Conservation (phyloP, 83 land plant genomes). For the Larix sibirica region DNA sequence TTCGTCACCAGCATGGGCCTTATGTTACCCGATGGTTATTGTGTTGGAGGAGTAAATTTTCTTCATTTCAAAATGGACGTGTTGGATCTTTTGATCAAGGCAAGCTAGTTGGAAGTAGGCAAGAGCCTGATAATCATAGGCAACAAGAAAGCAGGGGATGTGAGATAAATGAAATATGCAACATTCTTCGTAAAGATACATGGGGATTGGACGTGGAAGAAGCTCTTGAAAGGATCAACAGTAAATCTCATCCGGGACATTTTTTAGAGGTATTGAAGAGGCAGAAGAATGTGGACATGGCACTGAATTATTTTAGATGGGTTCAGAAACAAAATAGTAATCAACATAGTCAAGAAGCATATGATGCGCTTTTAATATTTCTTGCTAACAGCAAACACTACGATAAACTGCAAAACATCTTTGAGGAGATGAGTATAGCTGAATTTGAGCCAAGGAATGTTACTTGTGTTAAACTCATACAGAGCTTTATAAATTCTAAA, state of each 20-base stretch:
- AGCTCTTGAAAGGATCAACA: conserved; percentile 25
- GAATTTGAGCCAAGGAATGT: conserved; percentile 40
- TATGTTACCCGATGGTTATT: too few relatives aligned
- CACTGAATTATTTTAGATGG: conserved; percentile 61
- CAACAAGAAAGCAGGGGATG: background rate
- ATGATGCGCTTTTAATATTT: conserved; percentile 50
- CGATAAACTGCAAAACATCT: conserved; percentile 32
- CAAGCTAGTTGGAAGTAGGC: background rate
- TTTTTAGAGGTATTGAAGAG: conserved; percentile 48
- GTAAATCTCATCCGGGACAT: conserved; percentile 25
- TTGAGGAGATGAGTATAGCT: conserved; percentile 65
- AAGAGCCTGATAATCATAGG: background rate
- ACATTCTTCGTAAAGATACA: conserved; percentile 30
- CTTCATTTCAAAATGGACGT: conserved; percentile 7
- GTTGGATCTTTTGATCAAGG: background rate
- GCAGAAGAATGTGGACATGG: conserved; percentile 46
- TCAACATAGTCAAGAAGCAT: conserved; percentile 46
- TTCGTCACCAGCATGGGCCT: too few relatives aligned
- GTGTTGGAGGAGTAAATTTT: background rate
- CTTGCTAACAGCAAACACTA: conserved; percentile 44
- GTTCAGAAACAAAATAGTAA: conserved; percentile 34
- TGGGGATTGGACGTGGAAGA: conserved; percentile 52
- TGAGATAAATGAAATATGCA: conserved; percentile 35
- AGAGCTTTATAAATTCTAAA: conserved; percentile 31
- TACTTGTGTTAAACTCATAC: conserved; percentile 45